phyloP scores from a whole-genome alignment of 2,329 filamentous ascomycete species.

The Apiospora kogelbergensis region DNA sequence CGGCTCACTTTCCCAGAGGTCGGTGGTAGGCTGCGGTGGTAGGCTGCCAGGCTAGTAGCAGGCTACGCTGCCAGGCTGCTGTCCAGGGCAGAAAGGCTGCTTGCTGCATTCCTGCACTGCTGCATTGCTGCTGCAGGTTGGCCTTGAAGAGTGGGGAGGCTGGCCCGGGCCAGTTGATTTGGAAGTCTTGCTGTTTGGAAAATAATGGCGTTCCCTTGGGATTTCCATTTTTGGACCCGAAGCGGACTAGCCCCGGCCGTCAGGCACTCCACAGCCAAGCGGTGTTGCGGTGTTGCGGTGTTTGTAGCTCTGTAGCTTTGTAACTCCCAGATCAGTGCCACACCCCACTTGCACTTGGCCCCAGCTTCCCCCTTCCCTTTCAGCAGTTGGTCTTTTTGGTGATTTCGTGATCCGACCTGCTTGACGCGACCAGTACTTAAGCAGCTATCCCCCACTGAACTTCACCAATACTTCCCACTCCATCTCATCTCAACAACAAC shows the following conservation, averaged over 20 bases:
- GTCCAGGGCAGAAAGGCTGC: too few relatives aligned
- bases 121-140: background rate
- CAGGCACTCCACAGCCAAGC: background rate
- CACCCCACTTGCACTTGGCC: background rate
- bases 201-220: too few relatives aligned
- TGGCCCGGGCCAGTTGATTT: background rate
- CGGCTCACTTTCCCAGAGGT: background rate
- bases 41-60: too few relatives aligned
- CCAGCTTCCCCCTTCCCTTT: constrained; percentile 1
- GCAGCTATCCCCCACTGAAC: constrained; percentile 29
- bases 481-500: constrained; percentile 38
- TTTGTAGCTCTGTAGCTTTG: background rate
- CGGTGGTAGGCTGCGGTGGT: too few relatives aligned
- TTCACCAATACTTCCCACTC: constrained; percentile 20
- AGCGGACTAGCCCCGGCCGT: background rate
- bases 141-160: background rate
- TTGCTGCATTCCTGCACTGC: background rate
- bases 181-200: too few relatives aligned
- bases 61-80: too few relatives aligned
- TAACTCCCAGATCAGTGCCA: constrained; percentile 6
- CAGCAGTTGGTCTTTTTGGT: constrained; percentile 12
- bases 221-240: background rate
- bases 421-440: constrained; percentile 37
- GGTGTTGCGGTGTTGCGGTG: too few relatives aligned
- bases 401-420: constrained; percentile 26